phyloP scores from a whole-genome alignment of 371 early-diverging fungal species.

The Parasitella parasitica region DNA sequence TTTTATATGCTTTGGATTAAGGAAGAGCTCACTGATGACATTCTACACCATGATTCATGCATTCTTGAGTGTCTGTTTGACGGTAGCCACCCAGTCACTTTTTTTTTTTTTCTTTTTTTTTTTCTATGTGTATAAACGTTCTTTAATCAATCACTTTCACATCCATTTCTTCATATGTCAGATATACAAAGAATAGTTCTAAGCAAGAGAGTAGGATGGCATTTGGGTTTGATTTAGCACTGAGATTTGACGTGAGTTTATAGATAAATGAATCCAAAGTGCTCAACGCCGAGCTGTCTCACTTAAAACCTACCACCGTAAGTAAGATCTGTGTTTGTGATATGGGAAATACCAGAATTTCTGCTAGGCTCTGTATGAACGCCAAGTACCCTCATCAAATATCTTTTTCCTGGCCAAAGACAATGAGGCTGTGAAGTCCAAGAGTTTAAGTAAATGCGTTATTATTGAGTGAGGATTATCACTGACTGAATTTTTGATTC shows the following conservation, averaged over 20 bases:
- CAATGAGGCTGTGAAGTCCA: constrained; percentile 17
- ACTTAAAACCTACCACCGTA: constrained; percentile 24
- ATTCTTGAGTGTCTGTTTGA: not conserved
- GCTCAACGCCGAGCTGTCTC: constrained; percentile 21
- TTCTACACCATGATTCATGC: too few species aligned
- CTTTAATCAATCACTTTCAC: not conserved
- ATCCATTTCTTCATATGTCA: constrained; percentile 4
- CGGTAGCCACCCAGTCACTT: constrained; percentile 5
- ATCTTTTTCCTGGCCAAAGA: constrained; percentile 26
- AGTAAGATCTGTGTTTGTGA: not conserved
- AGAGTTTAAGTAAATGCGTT: constrained; percentile 12
- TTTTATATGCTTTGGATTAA: not conserved
- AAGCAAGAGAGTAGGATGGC: constrained; percentile 6
- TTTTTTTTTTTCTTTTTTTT: constrained; percentile 8
- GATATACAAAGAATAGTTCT: constrained; percentile 3
- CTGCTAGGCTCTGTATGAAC: constrained; percentile 19
- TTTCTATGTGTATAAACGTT: too few species aligned
- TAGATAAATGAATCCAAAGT: constrained; percentile 25
- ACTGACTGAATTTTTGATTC: not conserved
- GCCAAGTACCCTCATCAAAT: constrained; percentile 31
- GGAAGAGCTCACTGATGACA: not conserved
- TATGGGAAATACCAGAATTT: not conserved
- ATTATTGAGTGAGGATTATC: not conserved
- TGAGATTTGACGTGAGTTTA: not conserved
- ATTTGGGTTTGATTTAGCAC: not conserved